These are phyloP conservation scores for Pestalotiopsis sp. DNA, from an alignment of 2,329 filamentous ascomycete species.

Conservation along the genomic window DNA sequence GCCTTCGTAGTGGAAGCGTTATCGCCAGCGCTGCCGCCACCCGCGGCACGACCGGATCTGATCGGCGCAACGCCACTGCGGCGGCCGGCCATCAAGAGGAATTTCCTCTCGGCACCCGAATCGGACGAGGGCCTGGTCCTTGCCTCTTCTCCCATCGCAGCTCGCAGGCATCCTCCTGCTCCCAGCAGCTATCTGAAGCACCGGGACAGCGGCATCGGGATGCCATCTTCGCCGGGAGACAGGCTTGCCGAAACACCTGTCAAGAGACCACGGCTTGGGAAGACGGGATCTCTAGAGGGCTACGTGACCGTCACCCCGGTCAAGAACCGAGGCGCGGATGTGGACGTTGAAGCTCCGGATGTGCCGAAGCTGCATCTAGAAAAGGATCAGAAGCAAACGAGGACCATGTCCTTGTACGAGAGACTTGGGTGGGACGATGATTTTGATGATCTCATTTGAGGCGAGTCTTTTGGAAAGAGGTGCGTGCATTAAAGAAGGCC, in stretches of 20 bases:
- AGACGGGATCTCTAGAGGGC: constrained; percentile 19
- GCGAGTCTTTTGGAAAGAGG: neutral
- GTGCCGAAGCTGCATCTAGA: constrained; percentile 13
- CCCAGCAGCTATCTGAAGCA: constrained; percentile 17
- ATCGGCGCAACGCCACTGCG: constrained; percentile 26
- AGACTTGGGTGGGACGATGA: constrained; percentile 60
- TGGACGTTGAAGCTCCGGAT: neutral
- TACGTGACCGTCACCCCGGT: constrained; percentile 24
- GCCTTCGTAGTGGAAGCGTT: constrained; percentile 29
- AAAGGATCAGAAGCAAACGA: constrained; percentile 22
- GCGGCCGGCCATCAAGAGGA: constrained; percentile 14
- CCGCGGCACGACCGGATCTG: constrained; percentile 18
- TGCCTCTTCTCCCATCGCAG: constrained; percentile 29
- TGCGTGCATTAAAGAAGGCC: neutral
- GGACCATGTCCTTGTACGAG: constrained; percentile 50
- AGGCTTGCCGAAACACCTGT: constrained; percentile 37
- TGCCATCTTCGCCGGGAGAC: constrained; percentile 28
- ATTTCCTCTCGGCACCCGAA: constrained; percentile 21
- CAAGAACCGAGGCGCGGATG: constrained; percentile 17
- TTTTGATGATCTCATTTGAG: constrained; percentile 37
- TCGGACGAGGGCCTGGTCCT: constrained; percentile 27
- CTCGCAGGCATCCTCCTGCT: constrained; percentile 23
- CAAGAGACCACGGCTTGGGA: constrained; percentile 20
- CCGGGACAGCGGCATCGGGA: constrained; percentile 29
- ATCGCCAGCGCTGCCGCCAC: constrained; percentile 28